Percentiles rank a stretch among this genome's conserved stretches.
Evolutionary conservation across 1,284 basidiomycete species (phyloP).

Genomic region (Erythrobasidium hasegawianum): DNA sequence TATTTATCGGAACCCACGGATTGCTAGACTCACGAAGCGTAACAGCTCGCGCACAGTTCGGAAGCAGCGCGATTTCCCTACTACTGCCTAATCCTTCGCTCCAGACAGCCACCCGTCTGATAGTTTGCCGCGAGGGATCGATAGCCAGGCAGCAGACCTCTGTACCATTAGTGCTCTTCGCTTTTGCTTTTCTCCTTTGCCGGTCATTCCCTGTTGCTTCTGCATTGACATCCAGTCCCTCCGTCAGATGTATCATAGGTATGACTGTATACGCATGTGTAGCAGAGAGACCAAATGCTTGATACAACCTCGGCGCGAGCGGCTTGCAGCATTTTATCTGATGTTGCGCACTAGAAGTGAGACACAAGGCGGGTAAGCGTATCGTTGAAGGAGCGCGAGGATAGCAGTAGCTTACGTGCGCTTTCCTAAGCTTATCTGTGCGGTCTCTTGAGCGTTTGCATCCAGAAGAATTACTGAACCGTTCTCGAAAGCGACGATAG

Average conservation of each 20-base stretch:
- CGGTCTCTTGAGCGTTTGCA: not conserved
- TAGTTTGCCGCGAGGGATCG: not conserved
- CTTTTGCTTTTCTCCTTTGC: not conserved
- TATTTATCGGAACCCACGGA: not conserved
- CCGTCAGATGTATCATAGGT: not conserved
- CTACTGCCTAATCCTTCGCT: not conserved
- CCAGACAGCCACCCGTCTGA: not conserved
- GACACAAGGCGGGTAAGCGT: not conserved
- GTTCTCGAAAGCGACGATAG: conserved; percentile 13
- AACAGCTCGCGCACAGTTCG: too few species aligned
- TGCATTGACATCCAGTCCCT: not conserved
- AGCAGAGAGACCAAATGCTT: not conserved
- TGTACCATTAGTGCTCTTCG: not conserved
- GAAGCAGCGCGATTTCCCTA: not conserved
- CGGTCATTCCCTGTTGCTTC: not conserved
- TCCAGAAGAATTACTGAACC: not conserved
- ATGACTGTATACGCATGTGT: not conserved
- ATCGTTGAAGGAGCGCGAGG: not conserved
- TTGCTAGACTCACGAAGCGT: not conserved
- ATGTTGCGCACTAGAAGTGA: not conserved
- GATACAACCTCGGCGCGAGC: not conserved
- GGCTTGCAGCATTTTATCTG: too few species aligned
- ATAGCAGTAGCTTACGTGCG: not conserved
- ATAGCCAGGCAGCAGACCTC: not conserved
- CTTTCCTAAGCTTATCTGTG: not conserved